These are phyloP conservation scores for Mortierella alpina DNA, from an alignment of 192 early-diverging fungal genomes.

Conservation along the genomic window DNA sequence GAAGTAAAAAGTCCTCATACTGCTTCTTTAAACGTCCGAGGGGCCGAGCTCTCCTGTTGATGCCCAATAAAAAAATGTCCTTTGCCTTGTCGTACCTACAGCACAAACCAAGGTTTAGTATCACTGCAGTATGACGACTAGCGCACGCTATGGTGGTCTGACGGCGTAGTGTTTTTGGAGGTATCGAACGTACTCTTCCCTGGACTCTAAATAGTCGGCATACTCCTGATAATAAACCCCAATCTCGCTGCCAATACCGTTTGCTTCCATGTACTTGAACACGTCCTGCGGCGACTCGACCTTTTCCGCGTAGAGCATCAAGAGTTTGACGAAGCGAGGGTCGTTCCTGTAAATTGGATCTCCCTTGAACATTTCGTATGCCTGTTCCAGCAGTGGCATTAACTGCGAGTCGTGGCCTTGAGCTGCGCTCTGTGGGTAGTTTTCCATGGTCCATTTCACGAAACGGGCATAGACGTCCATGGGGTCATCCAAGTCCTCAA, in stretches of 20 bases:
- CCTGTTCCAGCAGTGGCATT: slow-evolving; percentile 62
- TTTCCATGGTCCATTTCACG: slow-evolving; percentile 70
- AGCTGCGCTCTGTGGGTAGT: slow-evolving; percentile 67
- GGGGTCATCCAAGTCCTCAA: slow-evolving; percentile 63
- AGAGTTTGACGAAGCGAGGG: slow-evolving; percentile 58
- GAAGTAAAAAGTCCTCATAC: slow-evolving; percentile 69
- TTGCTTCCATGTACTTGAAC: slow-evolving; percentile 79
- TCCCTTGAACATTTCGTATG: slow-evolving; percentile 58
- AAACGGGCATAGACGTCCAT: slow-evolving; percentile 71
- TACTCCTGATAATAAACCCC: slow-evolving; percentile 85
- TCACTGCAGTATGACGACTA: neutral
- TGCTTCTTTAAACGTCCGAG: slow-evolving; percentile 68
- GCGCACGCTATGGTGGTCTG: neutral
- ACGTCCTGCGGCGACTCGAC: slow-evolving; percentile 74
- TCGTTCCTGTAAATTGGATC: slow-evolving; percentile 71
- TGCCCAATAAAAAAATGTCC: slow-evolving; percentile 73
- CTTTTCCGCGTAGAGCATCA: slow-evolving; percentile 58
- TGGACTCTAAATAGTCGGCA: slow-evolving; percentile 67
- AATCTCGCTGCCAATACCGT: slow-evolving; percentile 74
- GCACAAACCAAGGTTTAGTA: neutral
- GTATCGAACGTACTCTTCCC: slow-evolving; percentile 38
- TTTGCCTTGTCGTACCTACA: slow-evolving; percentile 68
- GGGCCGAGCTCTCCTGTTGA: slow-evolving; percentile 77
- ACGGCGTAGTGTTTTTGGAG: slow-evolving; percentile 7
- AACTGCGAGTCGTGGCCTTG: slow-evolving; percentile 58